Base-by-base conservation (phyloP, 2,329 filamentous ascomycete genomes). In the Magnaporthiopsis rhizophila region DNA sequence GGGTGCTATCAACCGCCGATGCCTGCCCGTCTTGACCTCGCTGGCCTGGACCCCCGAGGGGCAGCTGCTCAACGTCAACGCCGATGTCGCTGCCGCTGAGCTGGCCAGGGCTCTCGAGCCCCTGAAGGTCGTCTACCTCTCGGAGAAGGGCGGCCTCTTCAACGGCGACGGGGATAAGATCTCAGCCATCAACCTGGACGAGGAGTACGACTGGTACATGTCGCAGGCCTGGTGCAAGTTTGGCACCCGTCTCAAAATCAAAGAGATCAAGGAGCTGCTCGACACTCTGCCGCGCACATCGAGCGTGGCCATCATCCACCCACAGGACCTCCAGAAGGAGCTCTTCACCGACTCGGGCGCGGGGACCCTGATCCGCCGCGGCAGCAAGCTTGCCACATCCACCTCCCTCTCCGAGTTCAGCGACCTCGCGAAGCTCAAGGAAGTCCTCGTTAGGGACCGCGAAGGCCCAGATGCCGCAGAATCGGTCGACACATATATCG, bases 91-190 rank as follows among this genome's bases (percentile, higher is more conserved):
- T 50, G 95, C 95, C 36, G 93, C 93, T 68, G 94, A 97, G 79
- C 83, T 99, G 66, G 94, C 95, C 30, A 88, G 91, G 66, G 87
- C 90, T 65, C 81, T 99, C 64, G 89, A 98, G 77, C 95, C 95
- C 32, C 81, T 98, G 72, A 99, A 99, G 86, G 94, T 98, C 67
- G 93, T 99, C 66, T 99, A 97, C 75, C 83, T 98, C n/a, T 96
- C 92, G 6, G 95, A 99, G 80, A 98, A 98, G 83, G 95, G 95
- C 62, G 95, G 94, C 9, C 80, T 99, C 45, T 96, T 97, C 78
- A 92, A 98, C 74, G 93, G 92, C 66, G 91, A 96, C 68, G 90
- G 89, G 65, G 89, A 94, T 81, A 96, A 97, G 81, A 98, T 98
- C 73, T 97, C 94, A 7, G 91, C 90, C 66, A 98, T 98, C 79